phyloP scores from a whole-genome alignment of 108 stramenopile genomes.

The Asterionellopsis glacialis region DNA sequence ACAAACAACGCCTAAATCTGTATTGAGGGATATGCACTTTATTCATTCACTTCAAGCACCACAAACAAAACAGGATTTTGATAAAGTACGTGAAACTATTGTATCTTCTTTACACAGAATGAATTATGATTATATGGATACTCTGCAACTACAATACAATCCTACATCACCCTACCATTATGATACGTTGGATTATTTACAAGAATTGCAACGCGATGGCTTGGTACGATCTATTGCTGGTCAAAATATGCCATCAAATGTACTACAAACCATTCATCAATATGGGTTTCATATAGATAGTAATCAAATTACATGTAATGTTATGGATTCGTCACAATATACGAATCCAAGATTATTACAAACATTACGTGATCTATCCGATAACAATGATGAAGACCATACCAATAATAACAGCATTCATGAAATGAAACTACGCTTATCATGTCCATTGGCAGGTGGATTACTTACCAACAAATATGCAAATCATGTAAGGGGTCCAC shows the following conservation, averaged over 20 bases:
- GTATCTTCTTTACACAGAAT: conserved; percentile 13
- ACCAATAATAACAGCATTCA: too few relatives aligned
- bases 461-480: conserved; percentile 40
- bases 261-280: conserved; percentile 19
- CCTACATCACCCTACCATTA: conserved; percentile 42
- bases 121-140: conserved; percentile 22
- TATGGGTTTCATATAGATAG: conserved; percentile 48
- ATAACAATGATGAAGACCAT: too few relatives aligned
- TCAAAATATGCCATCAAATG: conserved; percentile 25
- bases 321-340: conserved; percentile 38
- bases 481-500: conserved; percentile 2
- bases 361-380: not conserved
- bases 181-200: conserved; percentile 52
- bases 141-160: conserved; percentile 11
- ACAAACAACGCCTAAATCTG: conserved; percentile 42
- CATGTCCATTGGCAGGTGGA: conserved; percentile 48
- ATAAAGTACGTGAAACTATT: conserved; percentile 17
- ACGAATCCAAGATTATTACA: conserved; percentile 8
- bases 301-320: conserved; percentile 37
- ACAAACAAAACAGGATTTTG: not conserved
- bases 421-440: conserved; percentile 13
- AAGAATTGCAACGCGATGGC: conserved; percentile 68
- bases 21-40: conserved; percentile 34
- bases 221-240: conserved; percentile 48
- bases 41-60: not conserved